A percentile compares a stretch with the other conserved stretches of the same genome.
These are phyloP conservation scores for Aspergillus jensenii DNA, from an alignment of 2,329 filamentous ascomycete species.

Conservation along the genomic window DNA sequence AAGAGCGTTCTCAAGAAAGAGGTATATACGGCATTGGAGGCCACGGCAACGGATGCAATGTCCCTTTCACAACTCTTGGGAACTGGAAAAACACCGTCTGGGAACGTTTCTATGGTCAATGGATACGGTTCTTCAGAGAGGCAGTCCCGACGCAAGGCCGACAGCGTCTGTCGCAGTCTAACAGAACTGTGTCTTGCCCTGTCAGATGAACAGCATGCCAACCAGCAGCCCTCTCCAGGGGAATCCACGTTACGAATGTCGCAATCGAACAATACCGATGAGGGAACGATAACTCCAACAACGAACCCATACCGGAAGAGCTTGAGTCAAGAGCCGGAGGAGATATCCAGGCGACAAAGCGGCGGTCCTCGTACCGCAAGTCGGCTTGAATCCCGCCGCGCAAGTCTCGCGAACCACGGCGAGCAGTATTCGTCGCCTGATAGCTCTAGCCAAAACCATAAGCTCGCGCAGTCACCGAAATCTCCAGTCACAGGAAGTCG, in stretches of 20 bases:
- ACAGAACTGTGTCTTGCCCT: conserved; percentile 90
- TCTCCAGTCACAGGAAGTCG: conserved; percentile 33
- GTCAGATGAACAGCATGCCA: conserved; percentile 56
- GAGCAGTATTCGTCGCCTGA: conserved; percentile 17
- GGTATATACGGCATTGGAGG: conserved; percentile 76
- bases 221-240: conserved; percentile 30
- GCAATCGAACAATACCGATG: conserved; percentile 25
- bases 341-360: conserved; percentile 25
- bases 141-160: conserved; percentile 83
- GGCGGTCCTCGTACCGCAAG: conserved; percentile 29
- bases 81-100: conserved; percentile 62
- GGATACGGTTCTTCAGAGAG: conserved; percentile 63
- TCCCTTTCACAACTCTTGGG: conserved; percentile 76
- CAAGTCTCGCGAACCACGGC: conserved; percentile 33
- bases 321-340: conserved; percentile 40
- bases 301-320: conserved; percentile 37
- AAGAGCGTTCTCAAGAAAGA: conserved; percentile 68
- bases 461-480: conserved; percentile 14
- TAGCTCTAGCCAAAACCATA: conserved; percentile 7
- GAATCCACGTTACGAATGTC: conserved; percentile 22
- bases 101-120: conserved; percentile 36
- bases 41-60: conserved; percentile 78
- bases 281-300: conserved; percentile 28
- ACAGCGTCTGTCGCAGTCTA: conserved; percentile 87
- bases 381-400: conserved; percentile 41